A percentile compares a stretch with the other conserved stretches of the same genome.
phyloP scores from a whole-genome alignment of 495 filamentous ascomycete genomes.

The Aspergillus sclerotiicarbonarius region DNA sequence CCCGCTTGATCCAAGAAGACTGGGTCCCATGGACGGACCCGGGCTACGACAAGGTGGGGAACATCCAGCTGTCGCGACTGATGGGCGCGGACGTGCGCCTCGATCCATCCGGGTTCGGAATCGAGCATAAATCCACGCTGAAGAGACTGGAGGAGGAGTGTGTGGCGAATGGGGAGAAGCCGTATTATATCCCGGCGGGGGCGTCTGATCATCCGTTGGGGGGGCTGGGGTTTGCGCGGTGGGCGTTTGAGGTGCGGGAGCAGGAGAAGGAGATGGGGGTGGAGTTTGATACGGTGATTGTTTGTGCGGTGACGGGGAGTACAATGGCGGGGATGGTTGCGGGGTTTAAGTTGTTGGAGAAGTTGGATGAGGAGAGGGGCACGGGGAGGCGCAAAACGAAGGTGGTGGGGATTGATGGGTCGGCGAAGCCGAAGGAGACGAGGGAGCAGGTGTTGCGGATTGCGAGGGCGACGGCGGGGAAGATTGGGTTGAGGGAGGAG shows the following conservation, averaged over 20 bases:
- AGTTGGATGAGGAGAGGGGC: conserved; percentile 22
- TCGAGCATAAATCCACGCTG: conserved; percentile 58
- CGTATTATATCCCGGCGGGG: conserved; percentile 65
- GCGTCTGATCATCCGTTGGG: conserved; percentile 65
- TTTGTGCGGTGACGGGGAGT: conserved; percentile 62
- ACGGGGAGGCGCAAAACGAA: conserved; percentile 35
- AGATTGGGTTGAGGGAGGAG: conserved; percentile 52
- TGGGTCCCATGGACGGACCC: conserved; percentile 57
- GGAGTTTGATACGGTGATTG: conserved; percentile 60
- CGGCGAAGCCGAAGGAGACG: conserved; percentile 54
- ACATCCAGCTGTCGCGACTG: conserved; percentile 60
- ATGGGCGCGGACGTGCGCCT: conserved; percentile 59
- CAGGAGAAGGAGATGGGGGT: conserved; percentile 57
- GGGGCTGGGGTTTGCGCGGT: conserved; percentile 62
- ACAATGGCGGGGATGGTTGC: conserved; percentile 64
- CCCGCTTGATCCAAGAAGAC: conserved; percentile 58
- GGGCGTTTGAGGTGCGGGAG: conserved; percentile 58
- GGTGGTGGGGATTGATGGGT: conserved; percentile 62
- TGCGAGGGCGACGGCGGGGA: conserved; percentile 54
- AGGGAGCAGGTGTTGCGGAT: conserved; percentile 58
- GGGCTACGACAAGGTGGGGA: conserved; percentile 56
- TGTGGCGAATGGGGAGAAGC: conserved; percentile 42
- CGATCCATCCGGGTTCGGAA: conserved; percentile 52
- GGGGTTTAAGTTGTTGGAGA: conserved; percentile 58
- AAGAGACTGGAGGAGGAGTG: conserved; percentile 46